phyloP scores from a whole-genome alignment of 129 eudicot species.

The Lactuca saligna region DNA sequence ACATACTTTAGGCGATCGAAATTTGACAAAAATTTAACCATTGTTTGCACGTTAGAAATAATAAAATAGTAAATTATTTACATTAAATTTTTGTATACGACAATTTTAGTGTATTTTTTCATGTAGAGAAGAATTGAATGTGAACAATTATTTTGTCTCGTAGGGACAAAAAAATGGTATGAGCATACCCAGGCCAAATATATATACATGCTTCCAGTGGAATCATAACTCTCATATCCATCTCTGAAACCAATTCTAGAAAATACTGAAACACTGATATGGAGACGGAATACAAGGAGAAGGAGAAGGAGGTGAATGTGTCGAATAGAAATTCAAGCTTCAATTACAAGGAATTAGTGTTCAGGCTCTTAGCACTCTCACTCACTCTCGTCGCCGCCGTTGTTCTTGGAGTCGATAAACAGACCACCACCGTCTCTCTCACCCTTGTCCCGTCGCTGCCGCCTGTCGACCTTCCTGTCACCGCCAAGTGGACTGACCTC shows the following conservation, averaged over 20 bases:
- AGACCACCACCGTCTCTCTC: conserved; percentile 45
- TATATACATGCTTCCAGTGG: conserved; percentile 8
- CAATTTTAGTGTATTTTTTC: background rate
- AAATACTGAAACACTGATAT: background rate
- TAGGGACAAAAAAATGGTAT: conserved; percentile 8
- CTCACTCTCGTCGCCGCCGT: conserved; percentile 55
- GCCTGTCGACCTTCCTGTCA: conserved; percentile 57
- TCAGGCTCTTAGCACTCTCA: conserved; percentile 54
- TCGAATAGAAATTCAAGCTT: conserved; percentile 10
- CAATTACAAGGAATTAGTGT: conserved; percentile 26
- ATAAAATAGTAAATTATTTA: background rate
- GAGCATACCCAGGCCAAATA: background rate
- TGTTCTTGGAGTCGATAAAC: conserved; percentile 50
- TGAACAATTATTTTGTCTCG: conserved; percentile 21
- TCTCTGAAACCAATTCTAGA: background rate
- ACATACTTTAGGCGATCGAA: too few relatives aligned
- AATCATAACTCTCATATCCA: conserved; percentile 3
- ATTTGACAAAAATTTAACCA: too few relatives aligned
- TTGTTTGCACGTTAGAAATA: background rate
- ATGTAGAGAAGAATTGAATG: conserved; percentile 3
- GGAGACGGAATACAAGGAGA: conserved; percentile 31
- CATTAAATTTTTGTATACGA: too few relatives aligned
- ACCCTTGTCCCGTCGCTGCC: conserved; percentile 53
- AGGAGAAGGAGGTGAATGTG: conserved; percentile 1
- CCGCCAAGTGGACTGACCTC: conserved; percentile 65